Percentiles rank a stretch among this genome's conserved stretches.
These are phyloP conservation scores for Phytophthora pistaciae DNA, from an alignment of 352 stramenopile genomes.

Conservation along the genomic window DNA sequence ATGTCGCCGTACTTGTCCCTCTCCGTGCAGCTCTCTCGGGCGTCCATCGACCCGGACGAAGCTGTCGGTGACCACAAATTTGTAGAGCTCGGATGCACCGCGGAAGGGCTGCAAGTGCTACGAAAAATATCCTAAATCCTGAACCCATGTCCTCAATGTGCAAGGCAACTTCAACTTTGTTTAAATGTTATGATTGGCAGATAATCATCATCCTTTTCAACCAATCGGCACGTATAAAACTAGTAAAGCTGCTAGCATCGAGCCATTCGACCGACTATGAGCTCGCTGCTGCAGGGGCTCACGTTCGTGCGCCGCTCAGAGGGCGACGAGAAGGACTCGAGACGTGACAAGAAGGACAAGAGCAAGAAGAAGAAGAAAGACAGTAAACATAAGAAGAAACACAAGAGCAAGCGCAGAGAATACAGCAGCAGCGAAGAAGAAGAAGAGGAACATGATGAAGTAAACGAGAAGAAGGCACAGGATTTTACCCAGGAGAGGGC, in stretches of 20 bases:
- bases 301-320: constrained; percentile 58
- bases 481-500: neutral
- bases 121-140: constrained; percentile 56
- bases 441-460: constrained; percentile 2
- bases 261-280: constrained; percentile 37
- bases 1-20: constrained; percentile 64
- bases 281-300: constrained; percentile 72
- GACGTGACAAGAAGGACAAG: constrained; percentile 45
- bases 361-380: constrained; percentile 48
- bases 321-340: constrained; percentile 25
- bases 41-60: constrained; percentile 48
- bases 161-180: constrained; percentile 26
- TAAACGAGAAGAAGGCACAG: neutral
- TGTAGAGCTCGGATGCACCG: constrained; percentile 48
- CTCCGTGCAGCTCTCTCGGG: constrained; percentile 49
- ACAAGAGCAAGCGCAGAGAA: constrained; percentile 34
- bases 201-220: constrained; percentile 6
- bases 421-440: constrained; percentile 28
- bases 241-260: neutral
- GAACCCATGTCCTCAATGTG: neutral
- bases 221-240: constrained; percentile 23
- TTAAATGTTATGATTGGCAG: constrained; percentile 12
- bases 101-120: constrained; percentile 63
- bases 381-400: constrained; percentile 43
- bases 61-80: constrained; percentile 48